phyloP scores from a whole-genome alignment of 73 alveolate genomes.

The Halteria grandinella region DNA sequence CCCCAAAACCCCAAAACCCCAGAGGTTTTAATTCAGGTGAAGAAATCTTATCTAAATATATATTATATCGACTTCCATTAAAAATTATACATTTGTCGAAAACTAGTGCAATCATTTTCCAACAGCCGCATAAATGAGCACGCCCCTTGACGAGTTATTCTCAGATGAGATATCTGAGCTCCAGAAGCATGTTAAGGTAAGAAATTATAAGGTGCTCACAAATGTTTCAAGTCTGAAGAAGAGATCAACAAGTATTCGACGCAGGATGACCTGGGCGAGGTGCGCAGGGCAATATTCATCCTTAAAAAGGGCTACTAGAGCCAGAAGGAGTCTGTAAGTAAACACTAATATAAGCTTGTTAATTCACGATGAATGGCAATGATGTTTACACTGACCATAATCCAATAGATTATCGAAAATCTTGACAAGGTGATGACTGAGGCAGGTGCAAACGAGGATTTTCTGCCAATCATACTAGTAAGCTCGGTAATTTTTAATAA shows the following conservation, averaged over 20 bases:
- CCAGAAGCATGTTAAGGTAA: slow-evolving; percentile 41
- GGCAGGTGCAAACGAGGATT: slow-evolving; percentile 41
- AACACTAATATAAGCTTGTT: no score
- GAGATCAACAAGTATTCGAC: slow-evolving; percentile 47
- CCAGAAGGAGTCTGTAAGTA: slow-evolving; percentile 35
- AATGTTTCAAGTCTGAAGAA: slow-evolving; percentile 27
- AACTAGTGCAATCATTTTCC: background rate
- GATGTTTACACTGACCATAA: background rate
- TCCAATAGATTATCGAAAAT: slow-evolving; percentile 24
- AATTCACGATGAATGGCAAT: background rate
- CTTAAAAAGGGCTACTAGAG: slow-evolving; percentile 43
- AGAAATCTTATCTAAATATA: no score
- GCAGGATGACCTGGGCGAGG: slow-evolving; percentile 38
- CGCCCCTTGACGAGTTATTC: slow-evolving; percentile 46
- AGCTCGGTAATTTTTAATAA: background rate
- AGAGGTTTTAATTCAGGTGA: no score
- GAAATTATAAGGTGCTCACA: background rate
- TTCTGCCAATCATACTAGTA: slow-evolving; percentile 49
- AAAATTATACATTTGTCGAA: background rate
- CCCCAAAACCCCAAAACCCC: slow-evolving; percentile 9
- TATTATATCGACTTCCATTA: no score
- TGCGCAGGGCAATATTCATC: slow-evolving; percentile 27
- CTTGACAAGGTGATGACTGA: slow-evolving; percentile 23
- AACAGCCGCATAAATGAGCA: no score
- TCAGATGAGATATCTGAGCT: slow-evolving; percentile 50